Conservation (phyloP, 2,329 filamentous ascomycete genomes). For the Arthroderma uncinatum region DNA sequence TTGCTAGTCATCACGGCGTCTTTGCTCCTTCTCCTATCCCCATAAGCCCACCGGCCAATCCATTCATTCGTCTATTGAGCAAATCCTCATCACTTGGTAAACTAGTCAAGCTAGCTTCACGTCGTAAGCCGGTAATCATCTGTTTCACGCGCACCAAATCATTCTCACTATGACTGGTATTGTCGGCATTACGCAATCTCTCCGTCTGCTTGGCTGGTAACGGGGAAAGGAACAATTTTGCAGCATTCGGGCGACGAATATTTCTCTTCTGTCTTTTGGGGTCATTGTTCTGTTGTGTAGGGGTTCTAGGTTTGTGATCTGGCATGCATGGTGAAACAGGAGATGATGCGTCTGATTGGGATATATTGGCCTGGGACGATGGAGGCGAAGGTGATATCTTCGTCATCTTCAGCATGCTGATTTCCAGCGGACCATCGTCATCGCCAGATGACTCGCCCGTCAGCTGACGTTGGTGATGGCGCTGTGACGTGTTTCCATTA, state of each 20-base stretch:
- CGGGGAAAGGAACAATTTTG: slow-evolving; percentile 1
- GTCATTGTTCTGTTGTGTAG: not conserved
- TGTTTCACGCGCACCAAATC: slow-evolving; percentile 10
- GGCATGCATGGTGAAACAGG: not conserved
- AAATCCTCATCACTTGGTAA: slow-evolving; percentile 48
- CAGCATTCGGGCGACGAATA: not conserved
- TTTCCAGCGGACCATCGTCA: slow-evolving; percentile 73
- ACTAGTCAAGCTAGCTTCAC: slow-evolving; percentile 41
- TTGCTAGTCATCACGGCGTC: slow-evolving; percentile 20
- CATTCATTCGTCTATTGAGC: slow-evolving; percentile 45
- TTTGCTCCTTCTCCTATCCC: slow-evolving; percentile 31
- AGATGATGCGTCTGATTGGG: not conserved
- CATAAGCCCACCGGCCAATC: slow-evolving; percentile 43
- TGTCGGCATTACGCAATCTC: not conserved
- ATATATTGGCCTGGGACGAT: not conserved
- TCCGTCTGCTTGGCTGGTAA: not conserved
- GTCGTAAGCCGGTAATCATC: slow-evolving; percentile 15
- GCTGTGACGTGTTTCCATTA: not conserved
- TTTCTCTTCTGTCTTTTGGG: not conserved
- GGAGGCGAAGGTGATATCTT: slow-evolving; percentile 5
- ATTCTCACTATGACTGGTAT: not conserved
- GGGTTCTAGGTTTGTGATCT: not conserved
- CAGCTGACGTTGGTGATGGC: slow-evolving; percentile 38
- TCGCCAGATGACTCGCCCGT: slow-evolving; percentile 58
- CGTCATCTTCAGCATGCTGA: slow-evolving; percentile 47